phyloP scores from a whole-genome alignment of 1,139 yeast species.

The Saccharomycopsis hybrid region DNA sequence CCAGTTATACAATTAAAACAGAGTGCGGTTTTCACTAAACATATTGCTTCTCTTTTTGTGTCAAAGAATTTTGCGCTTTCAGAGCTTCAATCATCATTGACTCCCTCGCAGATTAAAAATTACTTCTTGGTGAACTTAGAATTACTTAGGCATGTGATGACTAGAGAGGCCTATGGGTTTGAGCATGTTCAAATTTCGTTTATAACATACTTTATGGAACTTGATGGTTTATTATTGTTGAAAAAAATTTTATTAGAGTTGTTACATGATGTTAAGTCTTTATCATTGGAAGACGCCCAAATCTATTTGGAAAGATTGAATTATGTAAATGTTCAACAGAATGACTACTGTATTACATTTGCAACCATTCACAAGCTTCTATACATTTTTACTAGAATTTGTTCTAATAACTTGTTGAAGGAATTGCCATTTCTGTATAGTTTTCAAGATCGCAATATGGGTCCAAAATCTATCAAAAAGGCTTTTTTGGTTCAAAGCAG shows the following conservation, averaged over 20 bases:
- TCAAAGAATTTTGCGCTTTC: no score
- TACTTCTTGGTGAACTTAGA: slow-evolving; percentile 30
- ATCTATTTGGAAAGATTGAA: slow-evolving; percentile 24
- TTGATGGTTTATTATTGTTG: slow-evolving; percentile 36
- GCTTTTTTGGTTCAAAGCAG: slow-evolving; percentile 38
- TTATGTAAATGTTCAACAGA: slow-evolving; percentile 28
- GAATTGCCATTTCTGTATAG: slow-evolving; percentile 14
- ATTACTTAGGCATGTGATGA: slow-evolving; percentile 26
- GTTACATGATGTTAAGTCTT: slow-evolving; percentile 23
- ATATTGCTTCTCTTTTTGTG: slow-evolving; percentile 20
- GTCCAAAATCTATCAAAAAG: not conserved
- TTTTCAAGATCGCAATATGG: not conserved
- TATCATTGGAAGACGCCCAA: no score
- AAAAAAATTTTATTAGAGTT: slow-evolving; percentile 24
- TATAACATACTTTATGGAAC: slow-evolving; percentile 41
- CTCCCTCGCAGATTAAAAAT: slow-evolving; percentile 7
- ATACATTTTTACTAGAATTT: not conserved
- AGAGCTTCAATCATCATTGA: no score
- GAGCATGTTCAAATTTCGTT: slow-evolving; percentile 33
- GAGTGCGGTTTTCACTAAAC: not conserved
- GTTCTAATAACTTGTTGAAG: slow-evolving; percentile 34
- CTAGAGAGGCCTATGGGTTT: slow-evolving; percentile 5
- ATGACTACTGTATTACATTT: slow-evolving; percentile 14
- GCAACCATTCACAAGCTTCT: slow-evolving; percentile 4
- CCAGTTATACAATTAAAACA: not conserved